A percentile compares a stretch with the other conserved stretches of the same genome.
Evolutionary conservation across 177 flowering plant species (phyloP).

Genomic region (Vitis hybrid): DNA sequence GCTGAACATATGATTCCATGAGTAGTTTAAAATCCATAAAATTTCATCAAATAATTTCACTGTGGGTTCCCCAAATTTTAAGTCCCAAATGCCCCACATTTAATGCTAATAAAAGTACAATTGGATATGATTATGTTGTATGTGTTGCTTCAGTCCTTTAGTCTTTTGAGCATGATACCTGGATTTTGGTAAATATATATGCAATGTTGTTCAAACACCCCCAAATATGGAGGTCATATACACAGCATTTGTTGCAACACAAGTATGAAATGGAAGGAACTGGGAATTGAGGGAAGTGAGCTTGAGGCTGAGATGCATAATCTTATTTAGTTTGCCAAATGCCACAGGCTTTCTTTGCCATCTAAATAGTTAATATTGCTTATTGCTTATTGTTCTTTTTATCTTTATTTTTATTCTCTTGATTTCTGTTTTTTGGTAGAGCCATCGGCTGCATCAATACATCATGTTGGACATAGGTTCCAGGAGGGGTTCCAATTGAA

Average conservation of each 20-base stretch:
- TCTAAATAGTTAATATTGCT: background rate
- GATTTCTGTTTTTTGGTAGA: constrained; percentile 19
- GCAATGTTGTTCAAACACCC: no score
- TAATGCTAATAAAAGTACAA: background rate
- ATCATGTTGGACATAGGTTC: constrained; percentile 35
- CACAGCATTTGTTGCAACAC: background rate
- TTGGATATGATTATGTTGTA: background rate
- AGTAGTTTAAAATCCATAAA: no score
- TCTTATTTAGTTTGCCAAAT: background rate
- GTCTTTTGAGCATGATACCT: background rate
- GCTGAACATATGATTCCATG: no score
- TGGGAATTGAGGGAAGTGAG: background rate
- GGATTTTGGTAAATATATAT: no score
- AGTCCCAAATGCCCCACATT: no score
- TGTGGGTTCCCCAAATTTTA: no score
- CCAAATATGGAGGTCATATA: no score
- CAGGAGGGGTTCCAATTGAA: constrained; percentile 36
- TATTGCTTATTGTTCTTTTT: background rate
- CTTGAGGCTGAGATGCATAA: background rate
- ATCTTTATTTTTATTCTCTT: background rate
- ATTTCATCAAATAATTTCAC: no score
- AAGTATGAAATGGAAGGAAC: background rate
- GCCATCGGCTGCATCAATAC: constrained; percentile 29
- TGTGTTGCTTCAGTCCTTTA: background rate
- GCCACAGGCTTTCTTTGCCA: constrained; percentile 1